Evolutionary conservation across 352 stramenopile species (phyloP).

Genomic region (Phytophthora sojae): DNA sequence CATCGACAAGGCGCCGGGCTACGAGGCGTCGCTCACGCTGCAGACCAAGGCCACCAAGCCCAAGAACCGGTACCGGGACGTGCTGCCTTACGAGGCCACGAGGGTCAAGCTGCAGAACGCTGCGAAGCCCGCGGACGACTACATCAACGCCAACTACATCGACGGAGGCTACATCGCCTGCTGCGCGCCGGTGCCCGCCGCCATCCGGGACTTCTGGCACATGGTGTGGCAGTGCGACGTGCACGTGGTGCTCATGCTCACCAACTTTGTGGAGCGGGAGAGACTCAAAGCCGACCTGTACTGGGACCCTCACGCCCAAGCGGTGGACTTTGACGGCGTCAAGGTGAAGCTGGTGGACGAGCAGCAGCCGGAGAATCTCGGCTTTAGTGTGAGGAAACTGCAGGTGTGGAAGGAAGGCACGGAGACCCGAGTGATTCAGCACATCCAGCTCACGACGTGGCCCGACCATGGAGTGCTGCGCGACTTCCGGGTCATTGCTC

Average conservation of each 20-base stretch:
- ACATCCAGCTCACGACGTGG: slow-evolving; percentile 85
- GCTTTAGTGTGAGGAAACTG: slow-evolving; percentile 65
- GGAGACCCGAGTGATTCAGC: slow-evolving; percentile 56
- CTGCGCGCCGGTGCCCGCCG: slow-evolving; percentile 69
- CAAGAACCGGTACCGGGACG: slow-evolving; percentile 85
- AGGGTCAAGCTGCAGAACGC: slow-evolving; percentile 56
- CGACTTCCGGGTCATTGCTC: slow-evolving; percentile 77
- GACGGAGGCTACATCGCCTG: slow-evolving; percentile 77
- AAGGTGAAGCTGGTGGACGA: slow-evolving; percentile 60
- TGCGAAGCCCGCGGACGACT: slow-evolving; percentile 42
- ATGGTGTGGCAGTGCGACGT: slow-evolving; percentile 85
- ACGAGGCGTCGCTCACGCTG: slow-evolving; percentile 53
- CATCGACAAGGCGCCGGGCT: slow-evolving; percentile 68
- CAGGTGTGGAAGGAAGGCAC: slow-evolving; percentile 46
- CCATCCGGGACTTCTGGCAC: slow-evolving; percentile 83
- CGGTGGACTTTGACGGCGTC: slow-evolving; percentile 64
- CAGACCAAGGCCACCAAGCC: slow-evolving; percentile 73
- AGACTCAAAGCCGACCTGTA: slow-evolving; percentile 79
- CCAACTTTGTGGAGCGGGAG: slow-evolving; percentile 84
- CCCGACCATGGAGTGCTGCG: slow-evolving; percentile 79
- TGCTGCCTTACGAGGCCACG: slow-evolving; percentile 78
- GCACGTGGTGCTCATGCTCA: slow-evolving; percentile 89
- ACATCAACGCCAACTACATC: slow-evolving; percentile 82
- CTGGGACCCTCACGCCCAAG: slow-evolving; percentile 58
- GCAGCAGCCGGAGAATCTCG: slow-evolving; percentile 31